Evolutionary conservation across 257 asterid genomes (phyloP), one percentile per base, ranked within the genome.

Genomic region (Solanum clarkiae): DNA sequence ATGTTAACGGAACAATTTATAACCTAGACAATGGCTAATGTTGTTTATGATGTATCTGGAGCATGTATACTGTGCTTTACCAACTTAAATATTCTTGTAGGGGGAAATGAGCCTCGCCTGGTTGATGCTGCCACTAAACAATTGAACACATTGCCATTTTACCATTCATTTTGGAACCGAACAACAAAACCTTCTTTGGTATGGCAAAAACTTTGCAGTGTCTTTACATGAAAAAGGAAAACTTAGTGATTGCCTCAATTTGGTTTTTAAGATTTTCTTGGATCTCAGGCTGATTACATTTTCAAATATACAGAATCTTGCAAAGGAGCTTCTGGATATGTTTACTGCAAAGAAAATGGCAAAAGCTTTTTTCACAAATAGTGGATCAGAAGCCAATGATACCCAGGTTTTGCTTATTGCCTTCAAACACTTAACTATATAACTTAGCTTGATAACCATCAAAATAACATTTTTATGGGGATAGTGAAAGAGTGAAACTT

Each of bases 311-410:
- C 86, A 95, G 99, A 98, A 96, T 89, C 94, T 96, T 79, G 99
- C 98, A 7, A 90, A 86, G 89, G 98, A 95, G 80, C 96, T 96
- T 63, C 90, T 89, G 87, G 97, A 91, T 45, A 84, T 91, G 89
- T 96, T 96, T 88, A 95, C 98, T 80, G 94, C 96, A 26, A 79
- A 60, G 59, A 91, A 92, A 90, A 96, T 96, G 99, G 93, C 92
- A 15, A 96, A 90, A 89, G 98, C 89, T 63, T 96, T 96, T 90
- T 96, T 96, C 92, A 92, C 98, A 20, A 94, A 95, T 85, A 94
- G 99, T 80, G 99, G 99, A 62, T 96, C 98, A 49, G 99, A 96
- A 87, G 99, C 99, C 86, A 96, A 96, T 70, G 99, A 96, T 89
- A 86, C 98, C 20, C 98, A 96, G 98, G 99, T 96, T 77, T 84